Percentiles rank a stretch among this genome's conserved stretches.
phyloP scores from a whole-genome alignment of 768 basidiomycete species.

The Termitomyces sp. region DNA sequence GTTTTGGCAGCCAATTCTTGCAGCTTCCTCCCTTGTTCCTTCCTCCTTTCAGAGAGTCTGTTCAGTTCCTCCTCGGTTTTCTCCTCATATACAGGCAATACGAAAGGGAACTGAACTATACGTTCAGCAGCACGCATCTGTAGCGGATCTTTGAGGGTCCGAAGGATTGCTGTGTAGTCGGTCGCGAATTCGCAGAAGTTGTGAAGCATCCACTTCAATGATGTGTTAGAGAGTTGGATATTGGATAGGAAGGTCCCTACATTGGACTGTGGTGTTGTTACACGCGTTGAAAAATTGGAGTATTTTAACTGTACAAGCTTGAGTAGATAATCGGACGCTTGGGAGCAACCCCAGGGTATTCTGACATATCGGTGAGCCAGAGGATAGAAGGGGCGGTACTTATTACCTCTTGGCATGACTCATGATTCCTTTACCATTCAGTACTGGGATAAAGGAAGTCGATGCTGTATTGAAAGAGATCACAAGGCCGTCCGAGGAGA shows the following conservation, averaged over 20 bases:
- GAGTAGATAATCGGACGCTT: conserved; percentile 87
- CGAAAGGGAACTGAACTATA: conserved; percentile 87
- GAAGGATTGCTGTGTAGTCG: conserved; percentile 70
- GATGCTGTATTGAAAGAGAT: conserved; percentile 90
- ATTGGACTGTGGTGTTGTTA: conserved; percentile 71
- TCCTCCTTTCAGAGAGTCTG: conserved; percentile 69
- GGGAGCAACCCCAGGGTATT: conserved; percentile 91
- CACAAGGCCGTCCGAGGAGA: conserved; percentile 70
- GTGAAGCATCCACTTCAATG: conserved; percentile 80
- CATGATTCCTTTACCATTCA: conserved; percentile 77
- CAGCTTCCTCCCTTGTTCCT: conserved; percentile 81
- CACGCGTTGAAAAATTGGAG: conserved; percentile 83
- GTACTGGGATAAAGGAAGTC: conserved; percentile 86
- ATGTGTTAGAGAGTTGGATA: not conserved
- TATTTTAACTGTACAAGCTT: conserved; percentile 96
- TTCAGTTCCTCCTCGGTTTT: conserved; percentile 91
- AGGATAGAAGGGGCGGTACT: not conserved
- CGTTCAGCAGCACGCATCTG: conserved; percentile 60
- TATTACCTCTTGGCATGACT: conserved; percentile 80
- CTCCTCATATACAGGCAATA: conserved; percentile 59
- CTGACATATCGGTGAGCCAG: conserved; percentile 31
- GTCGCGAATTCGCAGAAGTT: conserved; percentile 79
- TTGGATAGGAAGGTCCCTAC: conserved; percentile 36
- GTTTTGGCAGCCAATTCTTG: conserved; percentile 90
- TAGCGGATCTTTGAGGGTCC: conserved; percentile 59